A percentile compares a stretch with the other conserved stretches of the same genome.
phyloP scores from a whole-genome alignment of 495 filamentous ascomycete genomes.

The Aspergillus steynii region DNA sequence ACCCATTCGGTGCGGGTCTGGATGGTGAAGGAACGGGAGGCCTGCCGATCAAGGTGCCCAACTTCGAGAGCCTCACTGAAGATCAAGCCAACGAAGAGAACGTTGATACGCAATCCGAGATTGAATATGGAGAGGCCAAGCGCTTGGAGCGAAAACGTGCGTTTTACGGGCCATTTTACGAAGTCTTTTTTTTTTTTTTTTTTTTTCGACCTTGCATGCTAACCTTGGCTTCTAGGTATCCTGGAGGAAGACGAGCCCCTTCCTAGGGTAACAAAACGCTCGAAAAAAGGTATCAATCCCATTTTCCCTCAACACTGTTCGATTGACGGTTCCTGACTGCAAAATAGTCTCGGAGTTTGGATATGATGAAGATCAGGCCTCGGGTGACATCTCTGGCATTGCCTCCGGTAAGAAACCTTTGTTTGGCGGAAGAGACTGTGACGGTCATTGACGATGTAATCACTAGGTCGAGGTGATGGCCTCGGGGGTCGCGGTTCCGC shows the following conservation, averaged over 20 bases:
- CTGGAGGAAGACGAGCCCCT: conserved; percentile 64
- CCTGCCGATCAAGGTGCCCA: conserved; percentile 77
- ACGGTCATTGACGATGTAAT: not conserved
- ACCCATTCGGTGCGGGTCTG: conserved; percentile 83
- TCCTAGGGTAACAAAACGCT: conserved; percentile 55
- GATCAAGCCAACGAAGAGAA: conserved; percentile 83
- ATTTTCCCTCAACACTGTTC: conserved; percentile 8
- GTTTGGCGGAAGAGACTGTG: not conserved
- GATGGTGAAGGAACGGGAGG: conserved; percentile 60
- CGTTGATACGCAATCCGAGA: conserved; percentile 82
- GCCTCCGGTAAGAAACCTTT: conserved; percentile 13
- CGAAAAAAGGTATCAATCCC: conserved; percentile 53
- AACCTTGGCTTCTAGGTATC: conserved; percentile 36
- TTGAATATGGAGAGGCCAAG: conserved; percentile 83
- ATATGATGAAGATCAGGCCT: conserved; percentile 40
- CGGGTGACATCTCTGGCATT: conserved; percentile 34
- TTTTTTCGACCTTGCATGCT: not conserved
- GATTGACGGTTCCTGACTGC: not conserved
- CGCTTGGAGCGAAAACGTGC: conserved; percentile 76
- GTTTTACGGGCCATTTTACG: conserved; percentile 9
- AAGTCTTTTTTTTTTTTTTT: not conserved
- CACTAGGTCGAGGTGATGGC: conserved; percentile 22
- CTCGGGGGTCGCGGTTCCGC: conserved; percentile 36
- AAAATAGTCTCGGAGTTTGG: conserved; percentile 28
- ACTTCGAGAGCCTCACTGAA: conserved; percentile 71